A percentile compares a stretch with the other conserved stretches of the same genome.
phyloP scores from a whole-genome alignment of 345 rosid species.

The Eucalyptus tenuipes region DNA sequence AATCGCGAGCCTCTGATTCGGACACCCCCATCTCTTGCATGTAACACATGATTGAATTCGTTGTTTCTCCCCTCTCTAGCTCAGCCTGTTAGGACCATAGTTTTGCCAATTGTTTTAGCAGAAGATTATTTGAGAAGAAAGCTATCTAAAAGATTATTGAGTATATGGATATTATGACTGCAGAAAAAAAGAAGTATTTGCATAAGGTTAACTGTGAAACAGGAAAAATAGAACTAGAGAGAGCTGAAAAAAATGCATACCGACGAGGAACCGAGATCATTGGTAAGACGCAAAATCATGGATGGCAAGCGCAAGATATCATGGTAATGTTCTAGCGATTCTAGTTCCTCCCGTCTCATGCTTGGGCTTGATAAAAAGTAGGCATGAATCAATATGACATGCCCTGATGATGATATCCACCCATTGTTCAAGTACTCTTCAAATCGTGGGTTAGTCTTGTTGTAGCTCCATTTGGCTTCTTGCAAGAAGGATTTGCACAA shows the following conservation, averaged over 20 bases:
- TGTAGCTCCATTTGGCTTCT: constrained; percentile 28
- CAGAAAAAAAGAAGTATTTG: background rate
- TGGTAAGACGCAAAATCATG: constrained; percentile 15
- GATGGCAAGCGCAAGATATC: constrained; percentile 18
- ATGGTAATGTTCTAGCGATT: constrained; percentile 2
- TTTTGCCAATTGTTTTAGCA: background rate
- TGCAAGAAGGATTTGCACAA: constrained; percentile 14
- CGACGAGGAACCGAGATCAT: constrained; percentile 28
- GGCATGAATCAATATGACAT: constrained; percentile 1
- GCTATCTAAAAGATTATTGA: background rate
- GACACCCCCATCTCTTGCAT: constrained; percentile 9
- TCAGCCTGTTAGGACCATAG: constrained; percentile 10
- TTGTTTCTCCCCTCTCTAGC: constrained; percentile 14
- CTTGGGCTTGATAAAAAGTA: background rate
- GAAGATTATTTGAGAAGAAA: background rate
- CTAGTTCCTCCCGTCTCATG: background rate
- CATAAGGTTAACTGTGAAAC: background rate
- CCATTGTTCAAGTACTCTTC: constrained; percentile 27
- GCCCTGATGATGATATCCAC: constrained; percentile 16
- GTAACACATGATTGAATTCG: constrained; percentile 13
- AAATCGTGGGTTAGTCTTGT: constrained; percentile 2
- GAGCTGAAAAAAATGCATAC: background rate
- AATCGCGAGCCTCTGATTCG: constrained; percentile 5
- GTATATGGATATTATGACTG: background rate
- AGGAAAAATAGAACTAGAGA: background rate